phyloP scores from a whole-genome alignment of 345 rosid species.

The Corchorus capsularis region DNA sequence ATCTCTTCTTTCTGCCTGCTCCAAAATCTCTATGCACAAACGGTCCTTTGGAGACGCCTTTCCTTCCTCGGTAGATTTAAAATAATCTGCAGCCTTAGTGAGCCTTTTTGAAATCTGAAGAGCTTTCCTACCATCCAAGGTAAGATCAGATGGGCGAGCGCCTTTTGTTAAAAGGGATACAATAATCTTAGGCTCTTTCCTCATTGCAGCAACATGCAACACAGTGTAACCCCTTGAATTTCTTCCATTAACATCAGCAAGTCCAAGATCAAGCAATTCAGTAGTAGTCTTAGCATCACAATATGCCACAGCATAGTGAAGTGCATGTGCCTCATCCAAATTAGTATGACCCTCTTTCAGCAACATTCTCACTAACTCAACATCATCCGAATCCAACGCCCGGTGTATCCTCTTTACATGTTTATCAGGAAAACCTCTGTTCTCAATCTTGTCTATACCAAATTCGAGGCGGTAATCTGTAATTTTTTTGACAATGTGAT shows the following conservation, averaged over 20 bases:
- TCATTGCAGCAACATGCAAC: slow-evolving; percentile 77
- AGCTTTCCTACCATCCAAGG: slow-evolving; percentile 75
- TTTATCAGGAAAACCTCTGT: slow-evolving; percentile 42
- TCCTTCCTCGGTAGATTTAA: slow-evolving; percentile 53
- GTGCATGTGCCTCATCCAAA: slow-evolving; percentile 71
- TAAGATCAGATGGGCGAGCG: slow-evolving; percentile 63
- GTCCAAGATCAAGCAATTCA: slow-evolving; percentile 73
- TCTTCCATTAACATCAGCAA: slow-evolving; percentile 63
- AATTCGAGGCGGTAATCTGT: slow-evolving; percentile 41
- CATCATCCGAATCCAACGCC: slow-evolving; percentile 86
- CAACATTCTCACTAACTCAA: slow-evolving; percentile 80
- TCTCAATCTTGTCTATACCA: slow-evolving; percentile 39
- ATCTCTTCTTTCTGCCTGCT: slow-evolving; percentile 67
- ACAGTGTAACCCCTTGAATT: slow-evolving; percentile 72
- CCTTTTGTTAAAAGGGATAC: slow-evolving; percentile 77
- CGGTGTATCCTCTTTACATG: slow-evolving; percentile 64
- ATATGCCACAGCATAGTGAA: slow-evolving; percentile 81
- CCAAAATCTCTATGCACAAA: slow-evolving; percentile 79
- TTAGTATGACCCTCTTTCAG: slow-evolving; percentile 64
- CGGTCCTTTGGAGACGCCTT: slow-evolving; percentile 57
- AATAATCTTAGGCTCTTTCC: slow-evolving; percentile 80
- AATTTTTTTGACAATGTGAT: slow-evolving; percentile 49
- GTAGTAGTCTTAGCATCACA: slow-evolving; percentile 73
- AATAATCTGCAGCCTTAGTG: slow-evolving; percentile 60
- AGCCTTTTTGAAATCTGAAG: slow-evolving; percentile 66